Evolutionary conservation across 1,139 yeast genomes (phyloP), one percentile per base, ranked within the genome.

Genomic region (Yarrowia galli): DNA sequence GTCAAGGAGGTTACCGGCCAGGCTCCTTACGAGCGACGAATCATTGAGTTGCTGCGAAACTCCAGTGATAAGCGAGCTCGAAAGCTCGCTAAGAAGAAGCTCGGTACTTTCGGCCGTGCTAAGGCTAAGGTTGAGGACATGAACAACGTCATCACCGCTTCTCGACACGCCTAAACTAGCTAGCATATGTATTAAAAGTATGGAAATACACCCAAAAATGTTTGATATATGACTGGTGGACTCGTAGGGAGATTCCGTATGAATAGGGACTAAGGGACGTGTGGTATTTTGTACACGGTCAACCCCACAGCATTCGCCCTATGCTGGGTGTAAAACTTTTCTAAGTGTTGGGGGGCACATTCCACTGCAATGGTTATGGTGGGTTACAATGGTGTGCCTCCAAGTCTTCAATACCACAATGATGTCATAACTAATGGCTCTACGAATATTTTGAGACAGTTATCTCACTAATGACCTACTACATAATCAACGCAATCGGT

Each of bases 21-120:
- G 82, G 98, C 99, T 77, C 99, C 99, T 85, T 96, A 96, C 85
- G 99, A 96, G 87, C 93, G 98, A 88, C 93, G 99, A 87, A 89
- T 95, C 83, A 90, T 96, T 81, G 99, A 96, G 86, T 89, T 96
- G 86, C 88, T 96, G 90, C 95, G 99, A 89, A 96, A 96, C 87
- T 95, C 98, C 82, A 97, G 97, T 89, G 99, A 96, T 87, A 96
- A 96, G 97, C 96, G 99, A 88, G 99, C 99, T 78, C 92, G 96
- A 91, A 96, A 96, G 92, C 93, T 96, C 82, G 98, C 98, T 77
- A 96, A 96, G 96, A 95, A 92, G 97, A 95, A 97, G 95, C 92
- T 96, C 83, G 99, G 99, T 85, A 92, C 99, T 79, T 97, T 93
- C 90, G 90, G 89, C 87, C 96, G 99, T 89, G 98, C 99, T 80